phyloP scores from a whole-genome alignment of 139 green algal genomes.

The Chlorella ohadii region DNA sequence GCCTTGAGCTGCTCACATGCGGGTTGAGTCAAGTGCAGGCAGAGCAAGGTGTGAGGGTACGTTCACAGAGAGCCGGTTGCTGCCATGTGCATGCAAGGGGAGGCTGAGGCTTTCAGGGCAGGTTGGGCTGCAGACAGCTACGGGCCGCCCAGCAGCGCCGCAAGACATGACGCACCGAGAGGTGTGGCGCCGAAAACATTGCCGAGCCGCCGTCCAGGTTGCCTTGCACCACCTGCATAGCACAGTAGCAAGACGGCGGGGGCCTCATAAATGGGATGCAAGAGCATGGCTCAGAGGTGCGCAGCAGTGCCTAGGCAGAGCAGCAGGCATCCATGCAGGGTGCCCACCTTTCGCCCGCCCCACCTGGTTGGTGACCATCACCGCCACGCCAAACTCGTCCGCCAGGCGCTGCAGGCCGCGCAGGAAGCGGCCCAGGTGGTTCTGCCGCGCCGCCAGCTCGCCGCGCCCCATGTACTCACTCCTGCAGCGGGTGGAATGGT shows the following conservation, averaged over 20 bases:
- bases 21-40: background rate
- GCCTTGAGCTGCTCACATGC: conserved; percentile 86
- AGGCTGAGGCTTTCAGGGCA: no score
- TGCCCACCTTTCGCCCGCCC: no score
- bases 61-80: no score
- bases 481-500: background rate
- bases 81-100: no score
- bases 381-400: conserved; percentile 96
- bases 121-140: no score
- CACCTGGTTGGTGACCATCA: conserved; percentile 97
- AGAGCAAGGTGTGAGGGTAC: background rate
- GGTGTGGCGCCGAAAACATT: conserved; percentile 90
- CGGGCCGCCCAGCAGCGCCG: no score
- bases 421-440: conserved; percentile 90
- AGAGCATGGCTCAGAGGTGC: conserved; percentile 40
- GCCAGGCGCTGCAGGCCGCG: conserved; percentile 88
- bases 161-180: background rate
- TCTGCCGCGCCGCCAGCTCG: conserved; percentile 90
- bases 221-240: conserved; percentile 72
- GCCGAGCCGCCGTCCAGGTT: conserved; percentile 87
- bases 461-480: conserved; percentile 91
- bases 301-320: conserved; percentile 19
- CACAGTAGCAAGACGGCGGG: no score
- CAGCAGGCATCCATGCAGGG: conserved; percentile 19
- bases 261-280: no score